Evolutionary conservation across 169 alveolate species (phyloP).

Genomic region (Eimeria acervulina): DNA sequence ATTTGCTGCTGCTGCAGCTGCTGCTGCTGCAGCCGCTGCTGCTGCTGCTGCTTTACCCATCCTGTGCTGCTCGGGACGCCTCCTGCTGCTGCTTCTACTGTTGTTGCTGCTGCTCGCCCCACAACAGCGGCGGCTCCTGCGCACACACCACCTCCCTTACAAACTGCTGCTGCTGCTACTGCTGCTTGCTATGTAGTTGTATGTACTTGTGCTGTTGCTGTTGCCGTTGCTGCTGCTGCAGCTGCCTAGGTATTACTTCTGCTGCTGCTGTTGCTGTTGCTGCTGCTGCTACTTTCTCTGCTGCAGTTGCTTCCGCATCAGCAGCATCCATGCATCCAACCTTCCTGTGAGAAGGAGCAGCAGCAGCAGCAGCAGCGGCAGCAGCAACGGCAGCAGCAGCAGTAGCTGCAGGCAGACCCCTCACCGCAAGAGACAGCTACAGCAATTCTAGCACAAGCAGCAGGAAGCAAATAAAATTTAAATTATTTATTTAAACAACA

Average conservation of each 20-base stretch:
- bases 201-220: not conserved
- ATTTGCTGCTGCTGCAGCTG: not conserved
- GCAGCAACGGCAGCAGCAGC: conserved; percentile 34
- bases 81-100: not conserved
- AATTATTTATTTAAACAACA: not conserved
- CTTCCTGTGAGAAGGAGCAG: not conserved
- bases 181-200: too few relatives aligned
- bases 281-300: not conserved
- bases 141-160: not conserved
- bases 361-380: conserved; percentile 14
- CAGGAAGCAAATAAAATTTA: not conserved
- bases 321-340: not conserved
- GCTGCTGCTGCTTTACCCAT: conserved; percentile 2
- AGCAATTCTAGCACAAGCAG: not conserved
- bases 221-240: conserved; percentile 1
- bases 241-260: not conserved
- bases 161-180: not conserved
- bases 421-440: not conserved
- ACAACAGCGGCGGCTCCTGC: not conserved
- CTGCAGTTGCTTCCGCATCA: not conserved
- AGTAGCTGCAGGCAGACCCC: conserved; percentile 4
- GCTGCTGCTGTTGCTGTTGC: not conserved
- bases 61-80: not conserved
- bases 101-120: not conserved
- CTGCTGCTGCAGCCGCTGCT: conserved; percentile 28